Base-by-base conservation (phyloP, 164 flowering plant genomes). In the Sedum album region DNA sequence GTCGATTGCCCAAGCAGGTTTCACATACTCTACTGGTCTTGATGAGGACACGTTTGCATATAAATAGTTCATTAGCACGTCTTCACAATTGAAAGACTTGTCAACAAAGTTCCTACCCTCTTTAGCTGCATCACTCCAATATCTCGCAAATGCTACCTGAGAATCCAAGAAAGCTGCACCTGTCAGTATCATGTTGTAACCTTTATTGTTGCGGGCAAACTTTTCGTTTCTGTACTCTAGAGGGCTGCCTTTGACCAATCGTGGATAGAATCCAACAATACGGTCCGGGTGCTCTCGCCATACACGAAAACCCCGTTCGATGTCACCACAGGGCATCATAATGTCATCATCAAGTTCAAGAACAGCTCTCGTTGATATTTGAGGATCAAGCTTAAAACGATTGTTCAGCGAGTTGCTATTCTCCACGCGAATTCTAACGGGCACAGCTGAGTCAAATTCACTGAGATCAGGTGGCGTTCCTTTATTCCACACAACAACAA, bases 331-430 rank as follows among this genome's bases (percentile, higher is more conserved):
- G 5, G 83, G 78, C 98, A 91, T 93, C 94, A 93, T 85, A 23
- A 93, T 91, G 65, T 93, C 98, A 72, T 91, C 98, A 65, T 93
- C 98, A 55, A 93, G 94, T 77, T 93, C 98, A 25, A 93, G 90
- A 57, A 93, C 88, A 10, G 91, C 94, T 28, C 87, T 73, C 15
- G 88, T 93, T 64, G 81, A 81, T 31, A 93, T 89, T 61, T 73
- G 46, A 1, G 94, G 87, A 41, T 93, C 98, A 28, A 76, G 35
- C 71, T 79, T 83, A 79, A 91, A 91, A 31, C 97, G 85, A 69
- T 93, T 93, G 76, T 93, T 93, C 60, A 93, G 75, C 9, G 98
- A 91, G 76, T 93, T 93, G 60, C 70, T 62, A 33, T 81, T 63
- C 82, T 93, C 97, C 7, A 77, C 76, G 70, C 98, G 78, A 67